Evolutionary conservation across 352 stramenopile genomes (phyloP).

Genomic region (Peronospora destructor): DNA sequence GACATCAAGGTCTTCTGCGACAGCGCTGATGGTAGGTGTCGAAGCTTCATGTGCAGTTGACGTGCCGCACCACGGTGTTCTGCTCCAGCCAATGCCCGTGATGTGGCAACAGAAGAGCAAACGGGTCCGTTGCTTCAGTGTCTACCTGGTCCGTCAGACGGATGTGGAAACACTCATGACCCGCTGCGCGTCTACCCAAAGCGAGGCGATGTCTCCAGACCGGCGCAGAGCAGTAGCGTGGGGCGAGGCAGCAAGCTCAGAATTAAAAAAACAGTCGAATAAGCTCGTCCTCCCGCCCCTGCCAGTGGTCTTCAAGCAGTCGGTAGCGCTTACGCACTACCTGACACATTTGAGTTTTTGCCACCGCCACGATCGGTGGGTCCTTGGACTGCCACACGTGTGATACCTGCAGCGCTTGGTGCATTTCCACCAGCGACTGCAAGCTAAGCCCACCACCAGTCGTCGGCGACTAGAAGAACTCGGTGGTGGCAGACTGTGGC

Average conservation of each 20-base stretch:
- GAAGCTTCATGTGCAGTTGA: too few species aligned
- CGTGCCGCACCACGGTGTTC: too few species aligned
- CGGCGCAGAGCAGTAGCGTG: neutral
- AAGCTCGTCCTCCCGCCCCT: neutral
- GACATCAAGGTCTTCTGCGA: conserved; percentile 6
- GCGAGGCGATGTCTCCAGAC: conserved; percentile 3
- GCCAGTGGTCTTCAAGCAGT: conserved; percentile 12
- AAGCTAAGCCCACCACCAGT: conserved; percentile 11
- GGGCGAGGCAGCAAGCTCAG: conserved; percentile 3
- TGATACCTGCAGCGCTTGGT: conserved; percentile 8
- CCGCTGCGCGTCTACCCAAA: conserved; percentile 12
- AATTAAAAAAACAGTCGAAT: conserved; percentile 6
- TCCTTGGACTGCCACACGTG: conserved; percentile 16
- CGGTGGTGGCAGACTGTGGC: conserved; percentile 1
- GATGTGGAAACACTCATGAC: too few species aligned
- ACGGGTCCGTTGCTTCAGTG: too few species aligned
- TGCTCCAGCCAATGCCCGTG: too few species aligned
- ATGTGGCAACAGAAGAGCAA: too few species aligned
- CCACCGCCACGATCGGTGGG: neutral
- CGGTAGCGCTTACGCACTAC: conserved; percentile 5
- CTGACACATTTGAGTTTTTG: conserved; percentile 5
- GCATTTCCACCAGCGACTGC: conserved; percentile 7
- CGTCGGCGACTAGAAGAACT: conserved; percentile 10
- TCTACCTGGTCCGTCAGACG: too few species aligned
- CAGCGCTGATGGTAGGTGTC: neutral